These are phyloP conservation scores for Neurospora sp. DNA, from an alignment of 2,329 filamentous ascomycete species.

Conservation along the genomic window DNA sequence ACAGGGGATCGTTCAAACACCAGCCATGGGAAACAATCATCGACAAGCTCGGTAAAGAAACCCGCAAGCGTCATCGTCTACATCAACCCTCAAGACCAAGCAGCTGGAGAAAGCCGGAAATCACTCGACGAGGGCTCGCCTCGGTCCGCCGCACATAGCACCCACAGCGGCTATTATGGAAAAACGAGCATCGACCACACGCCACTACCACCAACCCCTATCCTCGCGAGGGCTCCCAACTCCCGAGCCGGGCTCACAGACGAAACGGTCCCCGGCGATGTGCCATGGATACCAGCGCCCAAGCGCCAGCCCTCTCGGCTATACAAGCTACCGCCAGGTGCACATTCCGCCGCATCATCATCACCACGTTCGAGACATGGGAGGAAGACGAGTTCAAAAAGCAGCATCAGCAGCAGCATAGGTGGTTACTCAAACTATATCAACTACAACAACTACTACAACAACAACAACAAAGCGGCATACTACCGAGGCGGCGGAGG, in stretches of 20 bases:
- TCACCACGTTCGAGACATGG: conserved; percentile 21
- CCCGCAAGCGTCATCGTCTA: conserved; percentile 47
- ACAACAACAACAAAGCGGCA: not conserved
- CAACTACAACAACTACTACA: not conserved
- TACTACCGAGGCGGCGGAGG: not conserved
- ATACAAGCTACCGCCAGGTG: conserved; percentile 35
- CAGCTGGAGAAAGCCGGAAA: conserved; percentile 13
- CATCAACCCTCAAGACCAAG: conserved; percentile 18
- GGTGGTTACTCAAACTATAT: conserved; percentile 21
- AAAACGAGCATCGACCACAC: conserved; percentile 24
- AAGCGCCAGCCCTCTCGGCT: conserved; percentile 45
- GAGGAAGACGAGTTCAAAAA: conserved; percentile 36
- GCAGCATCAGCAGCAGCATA: conserved; percentile 33
- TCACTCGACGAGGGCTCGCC: conserved; percentile 21
- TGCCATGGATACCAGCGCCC: conserved; percentile 44
- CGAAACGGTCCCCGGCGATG: conserved; percentile 48
- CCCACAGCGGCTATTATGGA: conserved; percentile 8
- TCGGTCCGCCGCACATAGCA: conserved; percentile 7
- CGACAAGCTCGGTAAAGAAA: conserved; percentile 30
- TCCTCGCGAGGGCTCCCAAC: conserved; percentile 51
- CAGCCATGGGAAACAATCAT: conserved; percentile 25
- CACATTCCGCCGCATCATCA: conserved; percentile 1
- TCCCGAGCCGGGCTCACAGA: conserved; percentile 53
- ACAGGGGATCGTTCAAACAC: conserved; percentile 21
- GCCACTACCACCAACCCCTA: conserved; percentile 33